Evolutionary conservation across 441 rosid genomes (phyloP).

Genomic region (Flueggea neowawraea): DNA sequence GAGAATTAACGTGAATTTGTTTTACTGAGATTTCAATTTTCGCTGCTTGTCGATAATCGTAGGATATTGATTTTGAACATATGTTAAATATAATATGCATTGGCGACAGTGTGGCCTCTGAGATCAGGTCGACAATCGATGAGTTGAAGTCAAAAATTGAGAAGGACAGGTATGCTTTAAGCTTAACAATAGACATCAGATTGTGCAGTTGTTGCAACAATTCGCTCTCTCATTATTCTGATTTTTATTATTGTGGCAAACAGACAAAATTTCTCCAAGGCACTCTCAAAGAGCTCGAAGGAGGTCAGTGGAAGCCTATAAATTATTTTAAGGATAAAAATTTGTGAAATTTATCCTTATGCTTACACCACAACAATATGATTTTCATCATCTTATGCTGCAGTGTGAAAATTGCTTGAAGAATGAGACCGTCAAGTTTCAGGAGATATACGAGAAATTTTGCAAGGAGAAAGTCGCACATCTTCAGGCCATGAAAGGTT

Average conservation of each 20-base stretch:
- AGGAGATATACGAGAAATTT: conserved; percentile 58
- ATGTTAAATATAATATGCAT: background rate
- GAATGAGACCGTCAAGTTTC: conserved; percentile 65
- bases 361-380: background rate
- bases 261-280: conserved; percentile 69
- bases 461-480: conserved; percentile 61
- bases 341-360: too few species aligned
- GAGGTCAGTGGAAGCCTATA: conserved; percentile 46
- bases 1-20: background rate
- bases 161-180: conserved; percentile 77
- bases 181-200: too few species aligned
- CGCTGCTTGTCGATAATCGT: background rate
- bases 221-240: background rate
- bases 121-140: conserved; percentile 57
- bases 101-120: conserved; percentile 61
- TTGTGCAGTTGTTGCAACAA: background rate
- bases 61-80: background rate
- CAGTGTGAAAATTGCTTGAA: conserved; percentile 71
- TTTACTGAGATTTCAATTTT: background rate
- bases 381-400: conserved; percentile 17
- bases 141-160: conserved; percentile 69
- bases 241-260: conserved; percentile 10
- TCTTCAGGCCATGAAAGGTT: conserved; percentile 64
- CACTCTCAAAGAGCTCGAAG: conserved; percentile 75
- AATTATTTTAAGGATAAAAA: background rate